A percentile compares a stretch with the other conserved stretches of the same genome.
Conservation (phyloP, 148 eudicot species). For the Vaccinium vitisidaea region DNA sequence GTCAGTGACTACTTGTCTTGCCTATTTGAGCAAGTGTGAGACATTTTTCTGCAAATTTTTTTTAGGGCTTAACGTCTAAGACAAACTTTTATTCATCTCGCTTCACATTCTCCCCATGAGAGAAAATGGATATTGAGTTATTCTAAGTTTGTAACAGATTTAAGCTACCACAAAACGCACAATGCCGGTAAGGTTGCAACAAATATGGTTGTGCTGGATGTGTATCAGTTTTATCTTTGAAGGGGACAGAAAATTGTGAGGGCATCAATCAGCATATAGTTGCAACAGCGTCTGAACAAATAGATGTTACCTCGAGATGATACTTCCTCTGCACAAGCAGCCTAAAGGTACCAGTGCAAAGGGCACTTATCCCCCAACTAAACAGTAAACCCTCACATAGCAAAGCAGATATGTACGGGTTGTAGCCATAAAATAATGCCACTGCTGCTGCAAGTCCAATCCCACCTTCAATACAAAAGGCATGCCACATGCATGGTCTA, state of each 20-base stretch:
- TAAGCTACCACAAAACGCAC: not conserved
- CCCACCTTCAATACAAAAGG: conserved; percentile 82
- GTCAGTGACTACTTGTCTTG: too few relatives aligned
- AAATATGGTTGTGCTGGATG: not conserved
- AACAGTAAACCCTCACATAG: conserved; percentile 69
- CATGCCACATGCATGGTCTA: conserved; percentile 75
- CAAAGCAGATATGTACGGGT: conserved; percentile 71
- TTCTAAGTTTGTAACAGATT: not conserved
- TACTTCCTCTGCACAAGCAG: conserved; percentile 70
- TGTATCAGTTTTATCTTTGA: not conserved
- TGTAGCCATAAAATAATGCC: conserved; percentile 66
- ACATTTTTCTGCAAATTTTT: too few relatives aligned
- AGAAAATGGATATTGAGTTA: not conserved
- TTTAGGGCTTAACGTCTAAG: too few relatives aligned
- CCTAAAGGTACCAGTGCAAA: conserved; percentile 70
- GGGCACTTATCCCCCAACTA: conserved; percentile 91
- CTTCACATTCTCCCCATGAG: not conserved
- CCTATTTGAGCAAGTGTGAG: too few relatives aligned
- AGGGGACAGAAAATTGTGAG: not conserved
- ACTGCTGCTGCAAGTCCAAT: conserved; percentile 72
- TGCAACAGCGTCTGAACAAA: not conserved
- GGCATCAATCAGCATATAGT: not conserved
- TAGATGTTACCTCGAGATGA: conserved; percentile 74
- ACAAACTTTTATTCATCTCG: too few relatives aligned
- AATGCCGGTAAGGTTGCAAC: not conserved